phyloP scores from a whole-genome alignment of 2,329 filamentous ascomycete species.

The Fusarium palustre region DNA sequence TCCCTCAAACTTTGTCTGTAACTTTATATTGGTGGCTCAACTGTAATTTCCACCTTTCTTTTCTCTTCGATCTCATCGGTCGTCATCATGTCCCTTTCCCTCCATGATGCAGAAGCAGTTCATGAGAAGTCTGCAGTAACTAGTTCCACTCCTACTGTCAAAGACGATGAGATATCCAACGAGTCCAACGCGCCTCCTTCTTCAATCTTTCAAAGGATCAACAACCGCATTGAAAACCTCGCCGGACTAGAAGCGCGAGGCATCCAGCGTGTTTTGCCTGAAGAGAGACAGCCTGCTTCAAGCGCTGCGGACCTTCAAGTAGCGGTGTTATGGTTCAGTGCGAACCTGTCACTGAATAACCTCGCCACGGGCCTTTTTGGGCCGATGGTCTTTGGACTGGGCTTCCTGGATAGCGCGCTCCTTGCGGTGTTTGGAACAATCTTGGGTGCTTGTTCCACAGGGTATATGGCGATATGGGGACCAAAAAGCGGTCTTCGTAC shows the following conservation, averaged over 20 bases:
- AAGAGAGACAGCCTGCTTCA: slow-evolving; percentile 52
- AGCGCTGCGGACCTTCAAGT: slow-evolving; percentile 54
- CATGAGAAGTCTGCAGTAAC: slow-evolving; percentile 32
- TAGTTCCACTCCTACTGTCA: slow-evolving; percentile 18
- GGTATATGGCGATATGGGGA: slow-evolving; percentile 82
- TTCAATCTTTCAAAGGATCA: slow-evolving; percentile 30
- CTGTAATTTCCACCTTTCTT: slow-evolving; percentile 5
- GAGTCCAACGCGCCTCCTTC: background rate
- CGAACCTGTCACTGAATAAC: slow-evolving; percentile 59
- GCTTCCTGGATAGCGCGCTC: slow-evolving; percentile 78
- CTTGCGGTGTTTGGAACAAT: slow-evolving; percentile 81
- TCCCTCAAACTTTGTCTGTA: background rate
- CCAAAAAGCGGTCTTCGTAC: slow-evolving; percentile 80
- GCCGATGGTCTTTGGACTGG: slow-evolving; percentile 74
- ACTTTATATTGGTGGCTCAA: background rate
- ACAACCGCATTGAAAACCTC: slow-evolving; percentile 42
- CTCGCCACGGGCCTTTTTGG: slow-evolving; percentile 77
- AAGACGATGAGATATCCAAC: slow-evolving; percentile 19
- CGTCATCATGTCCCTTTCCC: slow-evolving; percentile 8
- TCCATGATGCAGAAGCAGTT: slow-evolving; percentile 23
- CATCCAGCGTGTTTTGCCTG: slow-evolving; percentile 54
- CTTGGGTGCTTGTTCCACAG: slow-evolving; percentile 77
- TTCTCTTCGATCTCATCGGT: background rate
- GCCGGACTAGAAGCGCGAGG: slow-evolving; percentile 56
- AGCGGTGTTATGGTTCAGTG: slow-evolving; percentile 58